These are phyloP conservation scores for Penicillium sp. DNA, from an alignment of 2,329 filamentous ascomycete species.

Conservation along the genomic window DNA sequence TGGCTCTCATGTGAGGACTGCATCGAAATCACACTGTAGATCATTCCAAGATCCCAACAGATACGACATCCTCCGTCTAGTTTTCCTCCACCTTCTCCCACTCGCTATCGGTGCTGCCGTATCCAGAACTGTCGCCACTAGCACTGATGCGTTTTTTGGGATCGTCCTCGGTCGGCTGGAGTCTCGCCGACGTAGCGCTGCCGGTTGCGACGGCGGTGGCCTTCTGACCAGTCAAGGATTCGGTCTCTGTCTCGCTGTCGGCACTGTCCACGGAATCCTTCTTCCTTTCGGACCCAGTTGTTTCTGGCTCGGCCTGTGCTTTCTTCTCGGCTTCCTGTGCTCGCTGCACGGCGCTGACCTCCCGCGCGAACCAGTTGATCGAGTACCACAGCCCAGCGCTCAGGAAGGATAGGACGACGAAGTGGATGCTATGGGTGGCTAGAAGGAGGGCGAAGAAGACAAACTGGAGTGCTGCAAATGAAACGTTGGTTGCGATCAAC, in stretches of 20 bases:
- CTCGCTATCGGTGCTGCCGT: conserved; percentile 84
- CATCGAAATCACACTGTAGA: neutral
- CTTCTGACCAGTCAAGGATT: conserved; percentile 27
- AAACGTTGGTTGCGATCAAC: conserved; percentile 82
- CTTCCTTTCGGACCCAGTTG: conserved; percentile 22
- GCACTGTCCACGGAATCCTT: conserved; percentile 35
- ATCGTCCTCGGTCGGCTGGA: conserved; percentile 51
- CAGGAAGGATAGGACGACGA: conserved; percentile 75
- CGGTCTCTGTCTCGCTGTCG: conserved; percentile 49
- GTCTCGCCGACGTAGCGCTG: conserved; percentile 30
- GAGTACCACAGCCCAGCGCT: conserved; percentile 84
- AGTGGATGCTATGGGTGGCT: conserved; percentile 85
- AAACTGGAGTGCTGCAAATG: conserved; percentile 81
- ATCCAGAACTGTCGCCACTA: conserved; percentile 53
- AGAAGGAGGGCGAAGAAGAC: conserved; percentile 74
- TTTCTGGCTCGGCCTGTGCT: conserved; percentile 40
- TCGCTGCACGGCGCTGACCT: conserved; percentile 53
- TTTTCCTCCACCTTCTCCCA: conserved; percentile 84
- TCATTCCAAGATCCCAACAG: neutral
- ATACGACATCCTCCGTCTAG: neutral
- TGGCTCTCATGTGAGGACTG: neutral
- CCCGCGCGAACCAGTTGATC: conserved; percentile 94
- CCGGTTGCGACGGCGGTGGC: conserved; percentile 16
- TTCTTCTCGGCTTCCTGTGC: conserved; percentile 47
- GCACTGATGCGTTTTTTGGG: conserved; percentile 48